Conservation (phyloP, 148 eudicot species). For the Rhododendron kiyosumense region DNA sequence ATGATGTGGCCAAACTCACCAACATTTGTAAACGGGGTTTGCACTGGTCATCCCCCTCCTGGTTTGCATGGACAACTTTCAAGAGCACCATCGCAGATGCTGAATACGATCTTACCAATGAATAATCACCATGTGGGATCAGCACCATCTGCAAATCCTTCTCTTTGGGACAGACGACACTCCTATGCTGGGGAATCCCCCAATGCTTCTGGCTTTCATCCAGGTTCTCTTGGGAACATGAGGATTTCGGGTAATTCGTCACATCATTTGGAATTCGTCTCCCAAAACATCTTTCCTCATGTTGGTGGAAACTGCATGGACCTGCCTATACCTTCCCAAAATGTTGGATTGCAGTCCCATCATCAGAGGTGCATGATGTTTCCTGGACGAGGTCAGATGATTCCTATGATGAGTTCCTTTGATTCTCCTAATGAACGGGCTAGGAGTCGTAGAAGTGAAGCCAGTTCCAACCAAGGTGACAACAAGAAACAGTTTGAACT, state of each 20-base stretch:
- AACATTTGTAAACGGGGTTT: slow-evolving; percentile 40
- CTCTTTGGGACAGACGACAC: slow-evolving; percentile 68
- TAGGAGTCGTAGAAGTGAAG: slow-evolving; percentile 57
- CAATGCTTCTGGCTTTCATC: slow-evolving; percentile 54
- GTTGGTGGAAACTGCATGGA: slow-evolving; percentile 58
- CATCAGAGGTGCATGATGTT: slow-evolving; percentile 56
- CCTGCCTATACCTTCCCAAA: slow-evolving; percentile 50
- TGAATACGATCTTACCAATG: slow-evolving; percentile 40
- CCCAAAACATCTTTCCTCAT: slow-evolving; percentile 48
- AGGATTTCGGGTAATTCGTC: slow-evolving; percentile 56
- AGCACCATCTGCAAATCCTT: slow-evolving; percentile 64
- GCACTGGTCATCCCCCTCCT: slow-evolving; percentile 42
- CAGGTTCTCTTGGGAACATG: slow-evolving; percentile 58
- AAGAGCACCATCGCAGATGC: slow-evolving; percentile 50
- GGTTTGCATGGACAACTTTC: slow-evolving; percentile 35
- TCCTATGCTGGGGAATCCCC: slow-evolving; percentile 52
- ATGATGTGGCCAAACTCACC: slow-evolving; percentile 62
- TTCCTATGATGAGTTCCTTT: slow-evolving; percentile 47
- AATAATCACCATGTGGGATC: slow-evolving; percentile 68
- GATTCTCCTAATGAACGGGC: slow-evolving; percentile 57
- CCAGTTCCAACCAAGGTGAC: slow-evolving; percentile 50
- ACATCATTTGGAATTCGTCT: slow-evolving; percentile 50
- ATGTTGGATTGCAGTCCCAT: slow-evolving; percentile 44
- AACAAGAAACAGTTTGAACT: slow-evolving; percentile 82
- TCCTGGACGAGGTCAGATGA: slow-evolving; percentile 57